phyloP scores from a whole-genome alignment of 257 asterid species.

The Gentiana straminea region DNA sequence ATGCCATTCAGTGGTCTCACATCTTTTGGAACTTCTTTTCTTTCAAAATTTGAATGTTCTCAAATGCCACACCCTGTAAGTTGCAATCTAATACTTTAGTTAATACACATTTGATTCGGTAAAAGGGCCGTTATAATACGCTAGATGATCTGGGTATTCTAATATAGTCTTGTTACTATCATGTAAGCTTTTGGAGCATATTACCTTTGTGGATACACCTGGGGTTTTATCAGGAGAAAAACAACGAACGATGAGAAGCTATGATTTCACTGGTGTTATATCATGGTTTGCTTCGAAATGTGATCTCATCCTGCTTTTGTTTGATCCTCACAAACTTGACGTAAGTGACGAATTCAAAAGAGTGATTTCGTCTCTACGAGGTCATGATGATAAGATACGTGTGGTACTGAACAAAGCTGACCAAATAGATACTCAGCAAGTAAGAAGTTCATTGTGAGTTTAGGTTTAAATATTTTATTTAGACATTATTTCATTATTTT shows the following conservation, averaged over 20 bases:
- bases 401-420: conserved; percentile 96
- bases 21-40: conserved; percentile 79
- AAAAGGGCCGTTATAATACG: background rate
- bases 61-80: conserved; percentile 99
- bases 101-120: background rate
- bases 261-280: conserved; percentile 93
- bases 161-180: conserved; percentile 13
- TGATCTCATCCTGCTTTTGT: conserved; percentile 78
- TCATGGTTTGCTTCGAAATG: conserved; percentile 97
- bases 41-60: conserved; percentile 93
- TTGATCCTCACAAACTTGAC: conserved; percentile 97
- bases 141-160: no score
- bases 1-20: conserved; percentile 94
- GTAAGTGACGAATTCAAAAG: conserved; percentile 93
- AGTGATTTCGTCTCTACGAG: conserved; percentile 80
- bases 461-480: conserved; percentile 3
- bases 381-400: conserved; percentile 95
- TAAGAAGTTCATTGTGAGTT: conserved; percentile 13
- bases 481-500: background rate
- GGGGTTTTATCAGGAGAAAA: conserved; percentile 97
- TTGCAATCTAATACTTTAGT: conserved; percentile 2
- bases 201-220: conserved; percentile 91
- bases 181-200: conserved; percentile 78
- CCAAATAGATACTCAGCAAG: conserved; percentile 96
- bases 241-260: conserved; percentile 93